Percentiles rank a stretch among this genome's conserved stretches.
These are phyloP conservation scores for Hyaloperonospora arabidopsidis DNA, from an alignment of 352 stramenopile genomes.

Conservation along the genomic window DNA sequence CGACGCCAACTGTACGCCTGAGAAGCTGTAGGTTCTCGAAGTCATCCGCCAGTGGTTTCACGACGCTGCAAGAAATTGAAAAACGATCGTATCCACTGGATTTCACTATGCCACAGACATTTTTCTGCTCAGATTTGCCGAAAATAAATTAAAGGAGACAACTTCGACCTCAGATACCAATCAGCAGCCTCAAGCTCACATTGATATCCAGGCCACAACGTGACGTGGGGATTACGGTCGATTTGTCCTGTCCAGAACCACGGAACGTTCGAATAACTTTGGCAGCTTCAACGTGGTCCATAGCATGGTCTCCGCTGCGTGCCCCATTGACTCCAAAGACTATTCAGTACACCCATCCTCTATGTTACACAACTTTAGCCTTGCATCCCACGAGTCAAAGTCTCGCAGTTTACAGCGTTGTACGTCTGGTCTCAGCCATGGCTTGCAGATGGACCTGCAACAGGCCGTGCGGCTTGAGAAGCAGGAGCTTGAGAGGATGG, in stretches of 20 bases:
- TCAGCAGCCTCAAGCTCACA: slow-evolving; percentile 12
- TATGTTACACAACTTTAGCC: slow-evolving; percentile 15
- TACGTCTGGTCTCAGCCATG: slow-evolving; percentile 17
- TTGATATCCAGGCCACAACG: slow-evolving; percentile 3
- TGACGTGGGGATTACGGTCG: background rate
- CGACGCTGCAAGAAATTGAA: too few species aligned
- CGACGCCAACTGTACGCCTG: too few species aligned
- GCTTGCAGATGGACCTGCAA: slow-evolving; percentile 26
- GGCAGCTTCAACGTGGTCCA: background rate
- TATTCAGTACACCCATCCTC: slow-evolving; percentile 8
- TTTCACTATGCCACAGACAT: too few species aligned
- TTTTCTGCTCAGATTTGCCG: too few species aligned
- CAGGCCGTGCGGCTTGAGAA: slow-evolving; percentile 29
- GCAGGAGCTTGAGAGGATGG: slow-evolving; percentile 24
- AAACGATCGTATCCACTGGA: too few species aligned
- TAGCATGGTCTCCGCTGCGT: slow-evolving; percentile 12
- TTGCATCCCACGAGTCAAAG: slow-evolving; percentile 7
- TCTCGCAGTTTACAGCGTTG: background rate
- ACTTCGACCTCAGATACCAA: slow-evolving; percentile 11
- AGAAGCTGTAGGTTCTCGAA: too few species aligned
- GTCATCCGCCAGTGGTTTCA: too few species aligned
- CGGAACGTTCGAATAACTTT: too few species aligned
- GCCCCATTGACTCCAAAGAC: background rate
- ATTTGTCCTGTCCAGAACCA: too few species aligned
- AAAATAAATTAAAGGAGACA: too few species aligned